Conservation (phyloP, 1,284 basidiomycete species). For the Cryptococcus amylolentus region DNA sequence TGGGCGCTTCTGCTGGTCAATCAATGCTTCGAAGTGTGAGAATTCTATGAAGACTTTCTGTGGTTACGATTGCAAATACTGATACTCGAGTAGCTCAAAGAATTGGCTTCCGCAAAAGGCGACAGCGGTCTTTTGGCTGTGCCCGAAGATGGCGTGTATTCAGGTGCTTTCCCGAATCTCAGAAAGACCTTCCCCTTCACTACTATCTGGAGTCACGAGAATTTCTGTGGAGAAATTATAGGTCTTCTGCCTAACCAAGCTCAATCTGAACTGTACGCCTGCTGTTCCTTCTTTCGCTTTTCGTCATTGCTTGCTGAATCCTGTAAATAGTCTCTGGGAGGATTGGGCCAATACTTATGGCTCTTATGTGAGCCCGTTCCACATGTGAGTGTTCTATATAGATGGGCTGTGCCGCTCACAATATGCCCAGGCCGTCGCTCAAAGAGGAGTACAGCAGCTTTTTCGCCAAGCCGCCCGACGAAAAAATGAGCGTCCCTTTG, state of each 20-base stretch:
- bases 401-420: not conserved
- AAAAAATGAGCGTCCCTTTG: constrained; percentile 43
- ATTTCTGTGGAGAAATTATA: constrained; percentile 47
- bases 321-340: constrained; percentile 26
- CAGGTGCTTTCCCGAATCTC: constrained; percentile 45
- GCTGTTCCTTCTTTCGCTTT: not conserved
- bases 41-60: not conserved
- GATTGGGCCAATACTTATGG: constrained; percentile 41
- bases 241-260: constrained; percentile 40
- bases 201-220: constrained; percentile 51
- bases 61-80: not conserved
- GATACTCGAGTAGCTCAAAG: constrained; percentile 19
- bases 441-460: constrained; percentile 40
- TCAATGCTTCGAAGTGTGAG: constrained; percentile 40
- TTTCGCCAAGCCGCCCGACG: constrained; percentile 35
- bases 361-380: constrained; percentile 45
- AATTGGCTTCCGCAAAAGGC: constrained; percentile 24
- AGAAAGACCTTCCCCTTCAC: constrained; percentile 51
- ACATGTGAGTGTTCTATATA: constrained; percentile 24
- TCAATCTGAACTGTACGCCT: constrained; percentile 41
- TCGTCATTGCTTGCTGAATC: not conserved
- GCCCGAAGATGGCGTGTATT: constrained; percentile 45
- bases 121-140: constrained; percentile 32
- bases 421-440: constrained; percentile 27
- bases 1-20: constrained; percentile 41